A percentile compares a stretch with the other conserved stretches of the same genome.
These are phyloP conservation scores for Cladosporium phlei DNA, from an alignment of 2,329 filamentous ascomycete genomes.

Conservation along the genomic window DNA sequence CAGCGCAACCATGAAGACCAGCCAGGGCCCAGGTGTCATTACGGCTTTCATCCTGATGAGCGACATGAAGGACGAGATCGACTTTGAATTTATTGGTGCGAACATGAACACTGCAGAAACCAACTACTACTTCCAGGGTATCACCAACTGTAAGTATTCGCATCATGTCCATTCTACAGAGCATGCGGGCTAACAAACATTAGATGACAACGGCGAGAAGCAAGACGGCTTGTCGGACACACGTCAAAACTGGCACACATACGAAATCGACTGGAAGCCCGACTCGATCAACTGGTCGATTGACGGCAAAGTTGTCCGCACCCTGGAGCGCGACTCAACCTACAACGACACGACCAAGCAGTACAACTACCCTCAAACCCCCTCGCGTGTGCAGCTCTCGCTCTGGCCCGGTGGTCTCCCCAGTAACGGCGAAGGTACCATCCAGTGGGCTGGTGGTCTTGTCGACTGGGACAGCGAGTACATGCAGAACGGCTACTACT, in stretches of 20 bases:
- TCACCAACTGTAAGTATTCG: slow-evolving; percentile 70
- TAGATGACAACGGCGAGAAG: slow-evolving; percentile 73
- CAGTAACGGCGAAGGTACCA: slow-evolving; percentile 75
- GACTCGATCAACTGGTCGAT: slow-evolving; percentile 82
- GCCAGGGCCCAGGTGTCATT: slow-evolving; percentile 82
- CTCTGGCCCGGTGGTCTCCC: slow-evolving; percentile 88
- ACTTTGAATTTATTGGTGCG: slow-evolving; percentile 88
- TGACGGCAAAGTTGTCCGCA: slow-evolving; percentile 73
- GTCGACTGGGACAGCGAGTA: slow-evolving; percentile 82
- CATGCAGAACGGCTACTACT: slow-evolving; percentile 89
- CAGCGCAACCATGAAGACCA: slow-evolving; percentile 77
- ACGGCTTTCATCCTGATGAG: slow-evolving; percentile 94
- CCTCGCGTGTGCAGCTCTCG: slow-evolving; percentile 83
- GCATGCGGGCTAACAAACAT: slow-evolving; percentile 18
- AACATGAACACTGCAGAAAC: slow-evolving; percentile 77
- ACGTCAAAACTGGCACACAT: slow-evolving; percentile 75
- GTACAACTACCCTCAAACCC: slow-evolving; percentile 88
- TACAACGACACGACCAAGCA: slow-evolving; percentile 79
- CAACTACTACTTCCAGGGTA: slow-evolving; percentile 96
- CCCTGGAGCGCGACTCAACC: slow-evolving; percentile 69
- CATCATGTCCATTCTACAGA: not conserved
- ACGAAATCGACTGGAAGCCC: slow-evolving; percentile 88
- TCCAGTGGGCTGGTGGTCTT: slow-evolving; percentile 83
- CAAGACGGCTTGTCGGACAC: slow-evolving; percentile 61
- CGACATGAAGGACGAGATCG: slow-evolving; percentile 96